These are phyloP conservation scores for Paramecium pentaurelia DNA, from an alignment of 73 alveolate genomes.

Conservation along the genomic window DNA sequence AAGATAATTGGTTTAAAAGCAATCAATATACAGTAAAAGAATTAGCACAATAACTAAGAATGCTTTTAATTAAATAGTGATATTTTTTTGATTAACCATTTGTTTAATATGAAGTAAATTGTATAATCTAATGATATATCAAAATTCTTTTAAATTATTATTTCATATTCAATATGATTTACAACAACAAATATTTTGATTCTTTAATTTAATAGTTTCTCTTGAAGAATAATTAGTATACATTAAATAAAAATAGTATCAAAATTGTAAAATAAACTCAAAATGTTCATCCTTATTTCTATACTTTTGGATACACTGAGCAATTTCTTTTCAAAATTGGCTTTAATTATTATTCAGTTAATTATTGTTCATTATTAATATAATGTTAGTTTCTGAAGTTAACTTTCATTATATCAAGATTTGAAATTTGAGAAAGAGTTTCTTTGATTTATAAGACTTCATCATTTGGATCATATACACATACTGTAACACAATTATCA, in stretches of 20 bases:
- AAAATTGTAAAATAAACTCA: neutral
- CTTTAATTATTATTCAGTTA: neutral
- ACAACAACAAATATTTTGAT: neutral
- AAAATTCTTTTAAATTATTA: neutral
- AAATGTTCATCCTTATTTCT: neutral
- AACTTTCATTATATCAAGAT: neutral
- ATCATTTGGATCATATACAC: neutral
- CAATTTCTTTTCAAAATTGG: neutral
- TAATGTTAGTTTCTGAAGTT: neutral
- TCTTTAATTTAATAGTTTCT: neutral
- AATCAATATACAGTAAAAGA: neutral
- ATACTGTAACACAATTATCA: slow-evolving; percentile 18
- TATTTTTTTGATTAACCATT: neutral
- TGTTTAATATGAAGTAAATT: neutral
- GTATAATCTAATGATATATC: neutral
- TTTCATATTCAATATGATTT: neutral
- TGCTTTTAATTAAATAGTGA: neutral
- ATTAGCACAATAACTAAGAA: neutral
- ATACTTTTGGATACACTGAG: neutral
- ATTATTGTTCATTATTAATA: neutral
- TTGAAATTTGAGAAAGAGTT: neutral
- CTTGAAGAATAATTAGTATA: neutral
- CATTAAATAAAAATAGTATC: neutral
- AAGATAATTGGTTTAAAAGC: neutral
- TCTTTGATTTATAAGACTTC: neutral